Base-by-base conservation (phyloP, 441 rosid species). In the Arabidopsis lyrata region DNA sequence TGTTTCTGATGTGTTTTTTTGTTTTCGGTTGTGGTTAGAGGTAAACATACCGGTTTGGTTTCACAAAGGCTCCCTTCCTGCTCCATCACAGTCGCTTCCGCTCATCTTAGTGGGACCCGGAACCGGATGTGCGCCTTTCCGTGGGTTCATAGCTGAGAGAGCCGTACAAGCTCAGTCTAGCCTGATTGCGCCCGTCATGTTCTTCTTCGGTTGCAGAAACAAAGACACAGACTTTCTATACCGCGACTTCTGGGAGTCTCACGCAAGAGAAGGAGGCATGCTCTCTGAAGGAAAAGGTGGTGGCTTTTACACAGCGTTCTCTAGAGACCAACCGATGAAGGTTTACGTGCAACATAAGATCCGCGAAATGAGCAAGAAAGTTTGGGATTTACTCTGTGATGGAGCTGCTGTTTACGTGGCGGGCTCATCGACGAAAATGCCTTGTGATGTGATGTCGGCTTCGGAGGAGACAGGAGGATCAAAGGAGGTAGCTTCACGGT, bases 351-450 rank as follows among this genome's bases (percentile, higher is more conserved):
- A 91, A 74, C 95, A 93, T 59, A 90, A 86, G 78, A 84, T 93
- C 81, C 77, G 73, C 56, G 93, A 90, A 69, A 83, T 87, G 53
- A 82, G 95, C 59, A 64, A 74, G 61, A 80, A 35, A 81, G 79
- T 91, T 31, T 90, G 97, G 97, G 77, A 83, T 75, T 76, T 90
- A 72, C 77, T 91, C 41, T 76, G 75, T 5, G 75, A 76, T 8
- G 93, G 97, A 3, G 97, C 95, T 41, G 81, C 94, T 2, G 52
- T 93, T 48, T 95, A 91, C 44, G 83, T 95, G 13, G 97, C 97
- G 0, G 97, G 99, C 18, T 93, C 98, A 2, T 84, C 99, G n/a
- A 93, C 97, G 34, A 93, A 91, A 81, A 95, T 95, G 98, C 97
- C 97, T 13, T 66, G 85, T 3, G 95, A 93, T 79, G 92, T 93